Evolutionary conservation across 805 yeast species (phyloP), one percentile per base, ranked within the genome.

Genomic region (Wickerhamomyces xylosicus): DNA sequence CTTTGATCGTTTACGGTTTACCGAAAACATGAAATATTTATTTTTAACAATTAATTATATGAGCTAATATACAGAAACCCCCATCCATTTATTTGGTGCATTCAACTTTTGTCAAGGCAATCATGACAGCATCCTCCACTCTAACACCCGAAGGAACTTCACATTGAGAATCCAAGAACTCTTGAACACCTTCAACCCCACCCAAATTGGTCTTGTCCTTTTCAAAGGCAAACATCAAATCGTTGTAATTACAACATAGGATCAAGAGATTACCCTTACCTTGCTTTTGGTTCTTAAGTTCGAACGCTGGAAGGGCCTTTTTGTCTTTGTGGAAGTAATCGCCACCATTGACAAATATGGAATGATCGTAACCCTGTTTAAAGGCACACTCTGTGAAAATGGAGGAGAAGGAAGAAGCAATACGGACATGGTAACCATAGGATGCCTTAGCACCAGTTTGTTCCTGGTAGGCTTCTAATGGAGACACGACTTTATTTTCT

Each of bases 391-490:
- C 84, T 14, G 92, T 79, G 58, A 85, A 87, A 0, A 87, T 57
- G 5, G 76, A 62, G 33, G 76, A 71, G 50, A 86, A 77, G 5
- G 63, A 53, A 38, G 67, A 64, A 3, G 83, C 85, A 10, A 80
- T 61, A 41, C 97, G 64, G 2, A 87, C 89, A 41, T 71, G 72
- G 55, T 81, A 87, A 0, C 95, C 95, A 53, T 73, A 79, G 5
- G 81, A 64, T 2, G 75, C 63, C 42, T 69, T 70, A 16, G 74
- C 72, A 1, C 89, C 87, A 11, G 65, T 60, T 29, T 63, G 59
- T 2, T 81, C 84, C 2, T 60, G 63, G 47, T 85, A 83, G 0
- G 92, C 94, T 36, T 71, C 77, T 10, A 63, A 47, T 7, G 92
- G 85, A 1, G 85, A 73, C 0, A 85, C 92, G 11, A 85, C 73